Base-by-base conservation (phyloP, 306 rosid genomes). In the Quercus aquifolioides region DNA sequence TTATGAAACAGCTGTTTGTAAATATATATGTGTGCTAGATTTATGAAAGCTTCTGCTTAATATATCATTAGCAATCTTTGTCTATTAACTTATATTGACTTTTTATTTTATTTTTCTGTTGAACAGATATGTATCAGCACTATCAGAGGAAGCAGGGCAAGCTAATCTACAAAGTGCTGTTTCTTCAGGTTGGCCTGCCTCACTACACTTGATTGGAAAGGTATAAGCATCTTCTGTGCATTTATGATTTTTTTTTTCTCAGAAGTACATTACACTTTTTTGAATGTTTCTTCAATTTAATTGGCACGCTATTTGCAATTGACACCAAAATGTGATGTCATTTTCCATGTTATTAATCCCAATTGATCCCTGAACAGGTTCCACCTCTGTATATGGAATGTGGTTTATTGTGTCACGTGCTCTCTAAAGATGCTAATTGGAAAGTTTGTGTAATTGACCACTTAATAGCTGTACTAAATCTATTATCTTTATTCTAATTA, bases 191-290 rank as follows among this genome's bases (percentile, higher is more conserved):
- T 95, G 97, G 98, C 98, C 97, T 51, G 94, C 97, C 81, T 70
- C 97, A 30, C 63, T 92, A 73, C 99, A 95, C 86, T 87, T 95
- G 92, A 95, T 95, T 79, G 99, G 99, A 60, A 95, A 92, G 97
- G 99, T 90, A 81, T 55, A 38, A 84, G 21, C 74, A 52, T 79
- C 77, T 78, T 76, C 64, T 11, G 56, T 64, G 76, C 54, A 35
- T 69, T 59, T 17, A 9, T 30, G 49, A 20, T 31, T 62, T 55
- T 69, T 73, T 41, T 38, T 15, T 38, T 7, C 18, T 69, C 7
- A 60, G 31, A 71, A 25, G 30, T 52, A 52, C 52, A 38, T 55
- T 74, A 21, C 30, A 52, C 43, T 69, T 72, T 69, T 18, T 52
- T 57, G 49, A n/a, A 25, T 59, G 14, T 65, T 65, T 31, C 1